Evolutionary conservation across 306 rosid species (phyloP), one percentile per base, ranked within the genome.

Genomic region (Corylus americana): DNA sequence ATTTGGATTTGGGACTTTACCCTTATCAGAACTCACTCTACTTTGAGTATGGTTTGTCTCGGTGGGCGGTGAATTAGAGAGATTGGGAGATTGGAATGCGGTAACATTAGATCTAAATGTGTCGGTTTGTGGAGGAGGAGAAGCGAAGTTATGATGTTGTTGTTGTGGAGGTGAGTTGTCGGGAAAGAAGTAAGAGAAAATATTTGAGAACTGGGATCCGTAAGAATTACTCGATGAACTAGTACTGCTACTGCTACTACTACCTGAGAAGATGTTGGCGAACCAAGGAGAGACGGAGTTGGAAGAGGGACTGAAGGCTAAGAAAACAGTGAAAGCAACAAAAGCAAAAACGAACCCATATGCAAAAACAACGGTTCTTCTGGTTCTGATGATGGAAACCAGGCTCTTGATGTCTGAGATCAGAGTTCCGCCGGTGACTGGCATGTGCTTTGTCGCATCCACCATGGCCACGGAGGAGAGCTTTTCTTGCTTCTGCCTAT

Each of bases 291-390:
- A 81, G 8, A 78, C 78, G 11, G 94, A 81, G 79, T 80, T 87
- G 0, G 88, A 62, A 39, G 97, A 84, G 74, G 98, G 92, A 13
- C 81, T 87, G 57, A 90, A 90, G 48, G 92, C 93, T 62, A 95
- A 47, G 87, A 95, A 91, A 35, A 85, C 79, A 11, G 99, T 95
- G 86, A 91, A 81, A 78, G 78, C 82, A 51, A 95, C 84, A 74
- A 93, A 93, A 20, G 88, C 85, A 9, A 95, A 78, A 80, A 84
- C 82, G 45, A 87, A 89, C 70, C 90, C 94, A 78, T 90, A 95
- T 0, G 85, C 90, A 74, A 93, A 88, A 71, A 92, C 85, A 0
- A 82, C 61, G 0, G 97, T 89, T 76, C 85, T 87, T 86, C 89
- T 88, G 42, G 96, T 73, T 84, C 84, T 93, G 83, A 91, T 55